A percentile compares a stretch with the other conserved stretches of the same genome.
Conservation (phyloP, 2,329 filamentous ascomycete species). For the Diplocarpon mali region DNA sequence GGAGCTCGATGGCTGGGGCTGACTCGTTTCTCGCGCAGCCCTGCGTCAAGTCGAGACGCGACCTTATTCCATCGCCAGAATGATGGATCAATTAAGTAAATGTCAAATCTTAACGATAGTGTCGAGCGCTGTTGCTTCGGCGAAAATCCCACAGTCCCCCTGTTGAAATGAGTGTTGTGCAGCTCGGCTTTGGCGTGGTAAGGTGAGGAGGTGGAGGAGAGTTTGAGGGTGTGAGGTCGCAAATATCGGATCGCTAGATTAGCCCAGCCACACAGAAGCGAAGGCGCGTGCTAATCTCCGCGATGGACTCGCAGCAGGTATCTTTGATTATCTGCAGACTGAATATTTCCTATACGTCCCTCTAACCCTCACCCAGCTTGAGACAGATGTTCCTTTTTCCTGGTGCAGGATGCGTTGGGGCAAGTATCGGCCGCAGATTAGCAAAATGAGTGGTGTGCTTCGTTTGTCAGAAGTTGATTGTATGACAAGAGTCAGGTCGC, state of each 20-base stretch:
- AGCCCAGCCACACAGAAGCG: constrained; percentile 1
- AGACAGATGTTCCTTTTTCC: too few species aligned
- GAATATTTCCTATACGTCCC: too few species aligned
- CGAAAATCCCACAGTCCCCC: not conserved
- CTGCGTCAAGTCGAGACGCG: constrained; percentile 8
- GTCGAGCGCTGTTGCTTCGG: not conserved
- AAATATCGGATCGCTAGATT: constrained; percentile 3
- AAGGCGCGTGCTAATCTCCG: too few species aligned
- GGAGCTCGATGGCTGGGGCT: constrained; percentile 11
- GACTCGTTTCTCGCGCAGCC: constrained; percentile 7
- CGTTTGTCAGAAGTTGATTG: constrained; percentile 5
- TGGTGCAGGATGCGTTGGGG: not conserved
- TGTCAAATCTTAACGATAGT: constrained; percentile 1
- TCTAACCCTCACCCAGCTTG: too few species aligned
- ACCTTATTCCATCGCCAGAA: constrained; percentile 15
- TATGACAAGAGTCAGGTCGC: not conserved
- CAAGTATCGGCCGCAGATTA: not conserved
- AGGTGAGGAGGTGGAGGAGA: constrained; percentile 2
- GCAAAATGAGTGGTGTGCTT: not conserved
- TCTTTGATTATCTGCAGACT: too few species aligned
- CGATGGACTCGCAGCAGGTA: not conserved
- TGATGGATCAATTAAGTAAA: not conserved
- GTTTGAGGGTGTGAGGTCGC: not conserved
- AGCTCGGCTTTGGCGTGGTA: not conserved
- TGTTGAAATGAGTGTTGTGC: constrained; percentile 7